Conservation (phyloP, 2,329 filamentous ascomycete genomes). For the Parascedosporium putredinis region DNA sequence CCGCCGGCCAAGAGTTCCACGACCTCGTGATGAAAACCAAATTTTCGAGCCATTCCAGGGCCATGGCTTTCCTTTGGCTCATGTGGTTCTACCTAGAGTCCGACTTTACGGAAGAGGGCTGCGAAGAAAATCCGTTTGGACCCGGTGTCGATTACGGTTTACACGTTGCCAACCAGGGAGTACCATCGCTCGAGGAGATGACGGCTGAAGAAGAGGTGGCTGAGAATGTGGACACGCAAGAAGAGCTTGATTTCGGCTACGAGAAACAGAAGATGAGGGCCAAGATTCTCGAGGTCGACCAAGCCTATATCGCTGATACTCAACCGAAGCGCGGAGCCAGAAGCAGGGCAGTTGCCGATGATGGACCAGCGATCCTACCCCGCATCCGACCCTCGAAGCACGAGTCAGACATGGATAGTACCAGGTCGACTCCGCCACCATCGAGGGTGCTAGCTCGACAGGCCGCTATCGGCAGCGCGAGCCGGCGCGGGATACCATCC, state of each 20-base stretch:
- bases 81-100: conserved; percentile 99
- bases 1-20: conserved; percentile 78
- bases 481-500: conserved; percentile 35
- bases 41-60: conserved; percentile 70
- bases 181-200: conserved; percentile 57
- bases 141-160: conserved; percentile 54
- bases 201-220: conserved; percentile 51
- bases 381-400: conserved; percentile 54
- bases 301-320: conserved; percentile 54
- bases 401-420: conserved; percentile 36
- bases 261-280: conserved; percentile 65
- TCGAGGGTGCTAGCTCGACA: conserved; percentile 8
- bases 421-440: conserved; percentile 28
- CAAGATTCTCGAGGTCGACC: conserved; percentile 65
- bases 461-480: conserved; percentile 13
- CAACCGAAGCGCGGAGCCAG: conserved; percentile 46
- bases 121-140: conserved; percentile 85
- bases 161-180: conserved; percentile 56
- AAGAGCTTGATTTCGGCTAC: conserved; percentile 60
- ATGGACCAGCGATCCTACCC: conserved; percentile 49
- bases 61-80: conserved; percentile 86
- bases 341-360: conserved; percentile 31
- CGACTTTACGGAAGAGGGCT: conserved; percentile 81
- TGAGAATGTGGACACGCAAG: conserved; percentile 66
- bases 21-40: conserved; percentile 90